These are phyloP conservation scores for Breviolum minutum DNA, from an alignment of 73 alveolate genomes.

Conservation along the genomic window DNA sequence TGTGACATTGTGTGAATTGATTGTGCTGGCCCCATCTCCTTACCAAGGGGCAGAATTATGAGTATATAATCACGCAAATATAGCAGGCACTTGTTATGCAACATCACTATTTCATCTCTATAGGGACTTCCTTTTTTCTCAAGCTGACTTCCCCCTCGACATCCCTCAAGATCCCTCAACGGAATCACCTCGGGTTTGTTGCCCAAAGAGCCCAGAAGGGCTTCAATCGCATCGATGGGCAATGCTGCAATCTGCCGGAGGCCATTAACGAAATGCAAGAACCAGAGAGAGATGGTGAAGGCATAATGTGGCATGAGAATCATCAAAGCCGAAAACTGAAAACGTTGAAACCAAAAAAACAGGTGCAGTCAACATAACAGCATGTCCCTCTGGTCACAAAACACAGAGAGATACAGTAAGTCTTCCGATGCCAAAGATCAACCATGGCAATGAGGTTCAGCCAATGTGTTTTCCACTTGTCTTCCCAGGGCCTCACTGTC, in stretches of 20 bases:
- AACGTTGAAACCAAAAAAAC: background rate
- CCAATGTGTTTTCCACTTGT: too few species aligned
- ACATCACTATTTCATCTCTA: background rate
- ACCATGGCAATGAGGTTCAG: too few species aligned
- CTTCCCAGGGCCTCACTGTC: conserved; percentile 40
- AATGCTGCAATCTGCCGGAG: conserved; percentile 59
- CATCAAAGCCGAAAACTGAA: background rate
- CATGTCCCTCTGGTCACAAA: too few species aligned
- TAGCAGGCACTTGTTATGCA: background rate
- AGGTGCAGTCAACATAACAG: too few species aligned
- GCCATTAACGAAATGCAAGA: background rate
- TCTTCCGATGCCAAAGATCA: too few species aligned
- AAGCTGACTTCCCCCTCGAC: background rate
- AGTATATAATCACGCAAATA: too few species aligned
- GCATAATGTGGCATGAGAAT: background rate
- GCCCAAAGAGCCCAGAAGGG: conserved; percentile 72
- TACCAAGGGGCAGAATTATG: background rate
- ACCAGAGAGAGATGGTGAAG: background rate
- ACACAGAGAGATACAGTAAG: background rate
- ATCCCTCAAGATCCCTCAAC: background rate
- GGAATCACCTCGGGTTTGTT: conserved; percentile 55
- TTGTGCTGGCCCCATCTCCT: background rate
- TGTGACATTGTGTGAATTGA: background rate
- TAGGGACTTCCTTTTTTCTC: background rate
- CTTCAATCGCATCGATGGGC: conserved; percentile 88